Evolutionary conservation across 352 stramenopile species (phyloP).

Genomic region (Poterioochromonas sp.): DNA sequence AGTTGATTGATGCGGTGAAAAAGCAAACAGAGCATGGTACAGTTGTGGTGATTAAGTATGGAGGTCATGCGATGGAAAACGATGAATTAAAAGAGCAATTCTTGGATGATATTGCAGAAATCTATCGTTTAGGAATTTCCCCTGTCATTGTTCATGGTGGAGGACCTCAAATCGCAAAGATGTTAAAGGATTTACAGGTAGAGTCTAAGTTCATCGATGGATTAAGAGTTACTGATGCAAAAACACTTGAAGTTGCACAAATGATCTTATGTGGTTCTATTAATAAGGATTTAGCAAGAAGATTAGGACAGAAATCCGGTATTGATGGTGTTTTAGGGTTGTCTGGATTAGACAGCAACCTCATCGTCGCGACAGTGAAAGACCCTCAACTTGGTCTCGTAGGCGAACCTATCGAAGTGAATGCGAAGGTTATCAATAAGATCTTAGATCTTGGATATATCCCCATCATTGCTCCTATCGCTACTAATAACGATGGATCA

Average conservation of each 20-base stretch:
- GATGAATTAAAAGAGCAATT: constrained; percentile 78
- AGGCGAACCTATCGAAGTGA: constrained; percentile 65
- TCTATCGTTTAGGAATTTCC: background rate
- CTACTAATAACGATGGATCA: constrained; percentile 51
- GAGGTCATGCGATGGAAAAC: constrained; percentile 74
- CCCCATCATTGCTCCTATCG: constrained; percentile 66
- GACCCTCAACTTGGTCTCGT: constrained; percentile 64
- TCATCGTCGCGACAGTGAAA: constrained; percentile 55
- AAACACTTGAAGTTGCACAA: constrained; percentile 62
- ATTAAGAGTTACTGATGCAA: constrained; percentile 58
- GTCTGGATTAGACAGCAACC: background rate
- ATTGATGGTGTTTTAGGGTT: background rate
- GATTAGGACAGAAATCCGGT: background rate
- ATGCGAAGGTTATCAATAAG: constrained; percentile 74
- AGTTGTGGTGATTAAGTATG: constrained; percentile 40
- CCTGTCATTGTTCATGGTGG: constrained; percentile 83
- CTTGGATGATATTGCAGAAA: constrained; percentile 77
- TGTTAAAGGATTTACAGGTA: constrained; percentile 60
- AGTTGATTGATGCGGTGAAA: background rate
- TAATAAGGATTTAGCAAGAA: constrained; percentile 53
- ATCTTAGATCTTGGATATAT: constrained; percentile 74
- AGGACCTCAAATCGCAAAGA: constrained; percentile 81
- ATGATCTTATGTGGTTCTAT: constrained; percentile 67
- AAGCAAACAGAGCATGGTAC: background rate
- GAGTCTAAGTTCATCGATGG: constrained; percentile 58